These are phyloP conservation scores for Claviceps sp. DNA, from an alignment of 2,329 filamentous ascomycete species.

Conservation along the genomic window DNA sequence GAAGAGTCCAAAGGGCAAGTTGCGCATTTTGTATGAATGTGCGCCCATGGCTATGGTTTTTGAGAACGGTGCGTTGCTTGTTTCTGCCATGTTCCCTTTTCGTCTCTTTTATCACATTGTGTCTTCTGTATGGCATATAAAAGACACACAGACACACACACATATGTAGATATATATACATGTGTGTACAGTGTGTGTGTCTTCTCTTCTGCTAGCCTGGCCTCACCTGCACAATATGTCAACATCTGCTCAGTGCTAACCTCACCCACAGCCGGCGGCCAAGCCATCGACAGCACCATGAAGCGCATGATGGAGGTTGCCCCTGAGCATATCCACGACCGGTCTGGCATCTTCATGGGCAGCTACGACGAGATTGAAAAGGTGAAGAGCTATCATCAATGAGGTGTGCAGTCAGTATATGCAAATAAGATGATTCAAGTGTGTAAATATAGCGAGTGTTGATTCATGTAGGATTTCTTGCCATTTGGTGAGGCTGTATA, in stretches of 20 bases:
- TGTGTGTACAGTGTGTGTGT: no score
- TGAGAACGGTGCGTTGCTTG: constrained; percentile 66
- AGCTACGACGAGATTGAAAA: constrained; percentile 93
- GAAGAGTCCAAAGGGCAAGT: constrained; percentile 97
- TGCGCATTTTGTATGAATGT: constrained; percentile 95
- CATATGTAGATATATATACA: no score
- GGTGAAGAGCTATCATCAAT: constrained; percentile 67
- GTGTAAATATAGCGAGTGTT: no score
- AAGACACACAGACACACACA: no score
- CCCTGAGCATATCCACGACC: constrained; percentile 88
- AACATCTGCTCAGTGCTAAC: neutral
- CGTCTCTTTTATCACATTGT: neutral
- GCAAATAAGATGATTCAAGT: neutral
- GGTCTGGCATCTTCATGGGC: constrained; percentile 90
- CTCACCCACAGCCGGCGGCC: constrained; percentile 59
- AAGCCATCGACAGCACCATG: constrained; percentile 88
- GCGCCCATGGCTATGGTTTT: constrained; percentile 97
- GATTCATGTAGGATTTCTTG: no score
- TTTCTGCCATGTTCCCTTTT: neutral
- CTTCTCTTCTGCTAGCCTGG: no score
- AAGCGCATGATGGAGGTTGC: constrained; percentile 76
- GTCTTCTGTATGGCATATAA: neutral
- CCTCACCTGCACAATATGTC: no score
- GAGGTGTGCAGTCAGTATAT: constrained; percentile 14
- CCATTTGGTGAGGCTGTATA: no score